These are phyloP conservation scores for Serendipita sp. DNA, from an alignment of 768 basidiomycete genomes.

Conservation along the genomic window DNA sequence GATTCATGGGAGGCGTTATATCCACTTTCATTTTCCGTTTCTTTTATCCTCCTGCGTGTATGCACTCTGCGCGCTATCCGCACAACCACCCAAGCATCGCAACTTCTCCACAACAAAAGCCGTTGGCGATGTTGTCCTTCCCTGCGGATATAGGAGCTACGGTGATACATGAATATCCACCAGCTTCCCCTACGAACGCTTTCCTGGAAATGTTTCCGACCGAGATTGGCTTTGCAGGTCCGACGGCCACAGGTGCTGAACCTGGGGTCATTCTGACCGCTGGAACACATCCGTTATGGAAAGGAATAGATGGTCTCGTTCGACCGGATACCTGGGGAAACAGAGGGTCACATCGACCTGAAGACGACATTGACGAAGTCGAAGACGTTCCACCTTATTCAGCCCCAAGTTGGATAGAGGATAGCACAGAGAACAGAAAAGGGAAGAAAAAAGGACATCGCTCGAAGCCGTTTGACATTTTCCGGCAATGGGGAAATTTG, in stretches of 20 bases:
- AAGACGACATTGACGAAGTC: not conserved
- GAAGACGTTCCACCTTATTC: not conserved
- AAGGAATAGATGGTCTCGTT: slow-evolving; percentile 25
- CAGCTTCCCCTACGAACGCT: slow-evolving; percentile 54
- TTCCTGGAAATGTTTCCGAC: slow-evolving; percentile 63
- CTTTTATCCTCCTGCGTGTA: slow-evolving; percentile 23
- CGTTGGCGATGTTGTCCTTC: not conserved
- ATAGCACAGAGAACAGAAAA: not conserved
- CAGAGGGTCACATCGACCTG: not conserved
- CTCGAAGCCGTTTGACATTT: slow-evolving; percentile 39
- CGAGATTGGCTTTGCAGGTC: slow-evolving; percentile 59
- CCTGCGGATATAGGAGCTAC: slow-evolving; percentile 46
- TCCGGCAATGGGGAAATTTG: slow-evolving; percentile 70
- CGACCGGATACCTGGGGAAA: slow-evolving; percentile 8
- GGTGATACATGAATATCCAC: slow-evolving; percentile 52
- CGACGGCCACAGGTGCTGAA: slow-evolving; percentile 38
- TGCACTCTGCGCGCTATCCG: not conserved
- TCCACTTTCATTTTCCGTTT: slow-evolving; percentile 37
- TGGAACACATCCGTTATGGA: slow-evolving; percentile 50
- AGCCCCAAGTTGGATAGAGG: not conserved
- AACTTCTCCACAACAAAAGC: slow-evolving; percentile 32
- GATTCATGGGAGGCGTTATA: slow-evolving; percentile 40
- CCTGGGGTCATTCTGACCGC: slow-evolving; percentile 16
- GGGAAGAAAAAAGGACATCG: slow-evolving; percentile 11
- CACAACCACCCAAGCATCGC: slow-evolving; percentile 18